Evolutionary conservation across 2,329 filamentous ascomycete species (phyloP), one percentile per base, ranked within the genome.

Genomic region (Trichocomaceae sp.): DNA sequence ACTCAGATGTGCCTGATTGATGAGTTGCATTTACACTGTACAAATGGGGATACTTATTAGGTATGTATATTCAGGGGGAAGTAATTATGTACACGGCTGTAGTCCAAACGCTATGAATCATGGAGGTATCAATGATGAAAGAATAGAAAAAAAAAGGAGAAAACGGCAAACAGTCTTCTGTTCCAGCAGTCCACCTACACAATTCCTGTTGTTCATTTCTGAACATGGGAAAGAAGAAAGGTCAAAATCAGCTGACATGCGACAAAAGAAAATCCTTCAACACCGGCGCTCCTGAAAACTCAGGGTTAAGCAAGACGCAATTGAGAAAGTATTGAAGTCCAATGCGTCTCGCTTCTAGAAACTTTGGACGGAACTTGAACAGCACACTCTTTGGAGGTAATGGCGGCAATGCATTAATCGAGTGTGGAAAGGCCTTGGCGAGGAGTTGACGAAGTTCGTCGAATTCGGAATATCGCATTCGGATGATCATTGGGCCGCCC

Each of bases 321-420:
- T 95, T 95, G 53, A 99, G 75, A 68, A 97, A 99, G 68, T 97
- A 96, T 67, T 89, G 85, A 57, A 99, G 76, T 5, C 91, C 92
- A 42, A 83, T 79, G 62, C 89, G 84, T 64, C 93, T 81, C 66
- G 86, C 85, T 70, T 96, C 91, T 17, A 99, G 79, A 69, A 99
- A 97, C 50, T 81, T 82, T 10, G 88, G 85, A 50, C 87, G 81
- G 66, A 96, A 96, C 59, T 79, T 79, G 63, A 79, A 92, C 52
- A 97, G 83, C 50, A 95, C 77, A 67, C 89, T 95, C 75, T 99
- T 99, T 33, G 90, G 89, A 45, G 93, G 93, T 57, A 99, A 77
- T 35, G 83, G 79, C n/a, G 93, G 93, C 67, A 99, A 83, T n/a
- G 90, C 89, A 22, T 82, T 87, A 64, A 83, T 84, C 20, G 91